Evolutionary conservation across 345 rosid genomes (phyloP).

Genomic region (Isatis tinctoria): DNA sequence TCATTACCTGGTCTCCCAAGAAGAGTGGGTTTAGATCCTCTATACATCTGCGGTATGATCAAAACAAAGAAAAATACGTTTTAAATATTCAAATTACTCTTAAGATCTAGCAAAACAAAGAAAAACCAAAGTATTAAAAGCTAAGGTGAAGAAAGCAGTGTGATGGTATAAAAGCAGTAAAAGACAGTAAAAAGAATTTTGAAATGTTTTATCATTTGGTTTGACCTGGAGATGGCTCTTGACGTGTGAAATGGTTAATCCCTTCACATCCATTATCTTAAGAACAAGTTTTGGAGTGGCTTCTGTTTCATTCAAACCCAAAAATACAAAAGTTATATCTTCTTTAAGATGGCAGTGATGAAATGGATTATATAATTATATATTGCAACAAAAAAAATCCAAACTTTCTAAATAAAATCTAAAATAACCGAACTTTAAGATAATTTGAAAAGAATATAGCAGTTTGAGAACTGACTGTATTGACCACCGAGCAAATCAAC

Average conservation of each 20-base stretch:
- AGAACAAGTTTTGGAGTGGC: slow-evolving; percentile 99
- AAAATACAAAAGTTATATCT: neutral
- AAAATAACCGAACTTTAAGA: neutral
- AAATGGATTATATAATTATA: neutral
- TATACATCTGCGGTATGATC: slow-evolving; percentile 29
- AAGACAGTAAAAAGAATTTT: neutral
- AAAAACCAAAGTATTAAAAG: neutral
- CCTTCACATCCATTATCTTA: slow-evolving; percentile 95
- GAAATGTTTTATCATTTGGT: neutral
- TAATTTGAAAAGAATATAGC: neutral
- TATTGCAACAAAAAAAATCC: neutral
- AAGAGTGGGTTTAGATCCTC: slow-evolving; percentile 29
- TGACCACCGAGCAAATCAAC: slow-evolving; percentile 91
- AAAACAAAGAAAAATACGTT: neutral
- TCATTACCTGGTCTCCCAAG: slow-evolving; percentile 22
- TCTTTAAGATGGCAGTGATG: neutral
- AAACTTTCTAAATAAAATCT: slow-evolving; percentile 11
- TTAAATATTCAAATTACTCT: neutral
- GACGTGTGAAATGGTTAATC: slow-evolving; percentile 96
- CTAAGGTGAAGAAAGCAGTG: neutral
- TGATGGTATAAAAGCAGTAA: neutral
- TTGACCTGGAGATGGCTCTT: slow-evolving; percentile 98
- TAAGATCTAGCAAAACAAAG: neutral
- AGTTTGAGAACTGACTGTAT: slow-evolving; percentile 50
- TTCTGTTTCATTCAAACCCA: slow-evolving; percentile 43